These are phyloP conservation scores for Kurtzmaniella fragi DNA, from an alignment of 805 yeast genomes.

Conservation along the genomic window DNA sequence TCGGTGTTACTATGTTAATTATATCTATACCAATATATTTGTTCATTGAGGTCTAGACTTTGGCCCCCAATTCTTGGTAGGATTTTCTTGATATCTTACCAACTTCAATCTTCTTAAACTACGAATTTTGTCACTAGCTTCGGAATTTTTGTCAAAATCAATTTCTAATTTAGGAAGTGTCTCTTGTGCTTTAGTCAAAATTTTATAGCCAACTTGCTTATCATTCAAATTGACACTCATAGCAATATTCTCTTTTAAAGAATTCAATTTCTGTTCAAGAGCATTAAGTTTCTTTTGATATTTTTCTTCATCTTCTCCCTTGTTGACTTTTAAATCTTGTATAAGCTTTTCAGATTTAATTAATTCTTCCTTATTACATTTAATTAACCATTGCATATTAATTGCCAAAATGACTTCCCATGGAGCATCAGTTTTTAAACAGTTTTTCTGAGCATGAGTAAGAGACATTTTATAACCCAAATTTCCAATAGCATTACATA, in stretches of 20 bases:
- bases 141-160: conserved; percentile 59
- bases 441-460: conserved; percentile 84
- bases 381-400: conserved; percentile 53
- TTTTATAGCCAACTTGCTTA: conserved; percentile 47
- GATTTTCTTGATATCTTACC: conserved; percentile 87
- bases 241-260: conserved; percentile 25
- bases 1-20: too few species aligned
- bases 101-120: conserved; percentile 69
- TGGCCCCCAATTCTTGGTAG: conserved; percentile 97
- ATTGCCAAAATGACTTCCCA: conserved; percentile 75
- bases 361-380: conserved; percentile 24
- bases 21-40: too few species aligned
- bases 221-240: conserved; percentile 37
- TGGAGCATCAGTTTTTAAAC: conserved; percentile 87
- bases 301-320: conserved; percentile 11
- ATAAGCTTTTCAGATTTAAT: conserved; percentile 11
- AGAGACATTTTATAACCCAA: conserved; percentile 77
- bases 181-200: conserved; percentile 34
- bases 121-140: conserved; percentile 52
- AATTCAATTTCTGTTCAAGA: conserved; percentile 12
- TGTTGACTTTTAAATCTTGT: conserved; percentile 5
- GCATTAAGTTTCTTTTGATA: conserved; percentile 5
- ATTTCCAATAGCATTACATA: conserved; percentile 78
- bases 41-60: conserved; percentile 53
- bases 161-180: conserved; percentile 22